phyloP scores from a whole-genome alignment of 306 rosid species.

The Cucurbita maxima region DNA sequence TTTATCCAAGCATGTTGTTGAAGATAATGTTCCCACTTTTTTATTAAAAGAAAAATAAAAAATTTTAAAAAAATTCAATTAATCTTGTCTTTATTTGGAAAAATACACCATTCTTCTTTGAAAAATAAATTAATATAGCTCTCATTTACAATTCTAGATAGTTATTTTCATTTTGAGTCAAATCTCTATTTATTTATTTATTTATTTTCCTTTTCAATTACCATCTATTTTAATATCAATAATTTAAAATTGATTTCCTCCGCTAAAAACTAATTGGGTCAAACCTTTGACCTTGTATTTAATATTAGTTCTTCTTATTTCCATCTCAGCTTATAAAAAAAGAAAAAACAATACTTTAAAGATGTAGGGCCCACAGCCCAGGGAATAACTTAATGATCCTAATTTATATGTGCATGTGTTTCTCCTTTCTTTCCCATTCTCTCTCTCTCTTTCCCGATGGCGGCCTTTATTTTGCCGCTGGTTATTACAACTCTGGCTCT shows the following conservation, averaged over 20 bases:
- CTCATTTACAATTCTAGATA: not conserved
- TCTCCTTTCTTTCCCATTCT: not conserved
- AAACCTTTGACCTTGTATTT: too few species aligned
- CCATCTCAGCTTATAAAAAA: too few species aligned
- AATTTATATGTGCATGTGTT: slow-evolving; percentile 1
- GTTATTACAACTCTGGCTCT: not conserved
- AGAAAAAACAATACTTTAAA: too few species aligned
- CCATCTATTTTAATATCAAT: not conserved
- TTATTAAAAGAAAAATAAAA: not conserved
- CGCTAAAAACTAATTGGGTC: too few species aligned
- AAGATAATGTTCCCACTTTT: not conserved
- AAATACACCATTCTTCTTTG: not conserved
- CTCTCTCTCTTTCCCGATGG: not conserved
- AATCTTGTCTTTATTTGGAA: not conserved
- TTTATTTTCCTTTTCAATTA: not conserved
- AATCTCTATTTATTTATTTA: not conserved
- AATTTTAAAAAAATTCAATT: not conserved
- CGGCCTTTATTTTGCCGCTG: not conserved
- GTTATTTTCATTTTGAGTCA: not conserved
- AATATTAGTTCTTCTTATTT: too few species aligned
- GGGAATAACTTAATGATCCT: not conserved
- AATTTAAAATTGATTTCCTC: not conserved
- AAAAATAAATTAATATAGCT: not conserved
- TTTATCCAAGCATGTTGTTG: not conserved
- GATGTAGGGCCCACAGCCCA: not conserved